These are phyloP conservation scores for Trichoderma cornu-damae DNA, from an alignment of 2,329 filamentous ascomycete genomes.

Conservation along the genomic window DNA sequence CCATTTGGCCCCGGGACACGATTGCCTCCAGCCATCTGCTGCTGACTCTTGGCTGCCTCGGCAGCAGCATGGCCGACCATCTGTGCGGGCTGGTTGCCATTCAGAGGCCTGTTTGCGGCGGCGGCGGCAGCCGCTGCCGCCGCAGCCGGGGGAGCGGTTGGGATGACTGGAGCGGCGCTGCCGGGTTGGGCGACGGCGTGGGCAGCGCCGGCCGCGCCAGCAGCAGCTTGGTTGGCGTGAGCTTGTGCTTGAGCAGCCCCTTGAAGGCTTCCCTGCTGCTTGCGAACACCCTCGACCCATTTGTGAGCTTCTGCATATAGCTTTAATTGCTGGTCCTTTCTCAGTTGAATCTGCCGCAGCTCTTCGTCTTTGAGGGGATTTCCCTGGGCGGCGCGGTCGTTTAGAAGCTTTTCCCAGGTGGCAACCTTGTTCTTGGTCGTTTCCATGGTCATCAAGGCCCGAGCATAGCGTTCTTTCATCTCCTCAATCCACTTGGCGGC, in stretches of 20 bases:
- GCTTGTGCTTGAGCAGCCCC: slow-evolving; percentile 27
- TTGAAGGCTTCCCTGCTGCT: slow-evolving; percentile 38
- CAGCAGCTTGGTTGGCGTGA: slow-evolving; percentile 25
- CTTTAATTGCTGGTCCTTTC: slow-evolving; percentile 43
- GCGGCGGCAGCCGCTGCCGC: slow-evolving; percentile 17
- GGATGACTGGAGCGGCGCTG: slow-evolving; percentile 22
- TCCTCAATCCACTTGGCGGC: slow-evolving; percentile 47
- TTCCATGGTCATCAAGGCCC: slow-evolving; percentile 49
- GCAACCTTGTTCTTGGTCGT: slow-evolving; percentile 37
- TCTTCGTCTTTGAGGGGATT: slow-evolving; percentile 45
- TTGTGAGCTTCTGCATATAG: slow-evolving; percentile 42
- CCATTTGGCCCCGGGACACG: slow-evolving; percentile 31
- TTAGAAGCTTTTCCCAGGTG: slow-evolving; percentile 39
- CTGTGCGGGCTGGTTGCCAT: slow-evolving; percentile 30
- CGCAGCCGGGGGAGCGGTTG: neutral
- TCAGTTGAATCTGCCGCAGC: slow-evolving; percentile 39
- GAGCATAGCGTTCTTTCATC: slow-evolving; percentile 43
- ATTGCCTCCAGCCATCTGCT: slow-evolving; percentile 28
- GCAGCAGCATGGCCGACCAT: slow-evolving; percentile 42
- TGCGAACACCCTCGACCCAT: slow-evolving; percentile 45
- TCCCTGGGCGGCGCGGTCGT: slow-evolving; percentile 40
- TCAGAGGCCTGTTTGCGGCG: slow-evolving; percentile 26
- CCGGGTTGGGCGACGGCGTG: slow-evolving; percentile 23
- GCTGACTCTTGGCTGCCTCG: slow-evolving; percentile 44
- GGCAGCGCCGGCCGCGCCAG: slow-evolving; percentile 19